Base-by-base conservation (phyloP, 2,329 filamentous ascomycete species). In the Monosporascus ibericus region DNA sequence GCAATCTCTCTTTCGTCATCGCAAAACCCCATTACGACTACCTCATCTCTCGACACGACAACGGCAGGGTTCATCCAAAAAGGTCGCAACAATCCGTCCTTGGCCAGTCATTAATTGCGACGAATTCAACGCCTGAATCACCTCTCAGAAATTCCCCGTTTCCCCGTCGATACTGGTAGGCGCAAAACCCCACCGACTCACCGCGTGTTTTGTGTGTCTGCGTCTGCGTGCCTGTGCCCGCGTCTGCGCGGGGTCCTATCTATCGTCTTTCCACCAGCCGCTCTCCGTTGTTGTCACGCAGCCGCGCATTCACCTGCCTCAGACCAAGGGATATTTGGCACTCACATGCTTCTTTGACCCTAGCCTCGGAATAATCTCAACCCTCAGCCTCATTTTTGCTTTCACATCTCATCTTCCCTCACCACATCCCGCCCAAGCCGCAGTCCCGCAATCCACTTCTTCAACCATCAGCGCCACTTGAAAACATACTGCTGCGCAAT, bases 161-260 rank as follows among this genome's bases (percentile, higher is more conserved):
- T 63, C 58, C 58, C 54, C 54, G 56, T 51, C 53, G 47, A 58
- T 54, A 62, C 59, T 52, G 58, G 60, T 63, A 66, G 65, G 65
- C 65, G 65, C 65, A 68, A 67, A 68, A 34, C 30, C 65, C 65
- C 65, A 63, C 65, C 65, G 57, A 61, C 61, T 60, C 64, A 64
- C 65, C 65, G 65, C 63, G 63, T 57, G 53, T 62, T 56, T 24
- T 49, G 53, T 53, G 61, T 59, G 55, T 58, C 53, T 49, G 24
- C 15, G 24, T 46, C 15, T 46, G 14, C 17, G 20, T 44, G 20
- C 18, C 11, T 20, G 20, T 44, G 11, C 20, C 18, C 18, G 20
- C 18, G 14, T 46, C 42, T 30, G 42, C 42, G 42, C 42, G 42
- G 42, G 42, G 42, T 46, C 24, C 42, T 46, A 46, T 46, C 42